Evolutionary conservation across 2,329 filamentous ascomycete genomes (phyloP), one percentile per base, ranked within the genome.

Genomic region (Penicillium sp.): DNA sequence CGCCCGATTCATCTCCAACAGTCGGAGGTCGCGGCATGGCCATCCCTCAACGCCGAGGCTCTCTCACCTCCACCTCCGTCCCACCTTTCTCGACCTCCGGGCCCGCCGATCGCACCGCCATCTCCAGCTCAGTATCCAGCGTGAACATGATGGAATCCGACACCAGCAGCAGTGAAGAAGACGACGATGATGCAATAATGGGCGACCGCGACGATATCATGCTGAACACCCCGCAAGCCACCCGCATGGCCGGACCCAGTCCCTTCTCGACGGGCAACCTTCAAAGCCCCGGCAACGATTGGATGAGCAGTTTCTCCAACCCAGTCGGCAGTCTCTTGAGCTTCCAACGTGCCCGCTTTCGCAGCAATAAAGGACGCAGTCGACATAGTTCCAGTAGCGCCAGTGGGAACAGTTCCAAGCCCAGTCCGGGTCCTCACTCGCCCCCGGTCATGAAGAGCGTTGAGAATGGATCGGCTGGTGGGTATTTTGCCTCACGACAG

Each of bases 1-100:
- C 90, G 5, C 92, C 92, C 3, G 92, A 96, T 71, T 94, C 91
- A 0, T 97, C 92, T 0, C 94, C 94, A 0, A 92, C 88, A 11
- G 87, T 94, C 51, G 87, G 87, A 48, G 87, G 88, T 36, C 86
- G 89, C 59, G 82, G 81, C 2, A 79, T 87, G 69, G 79, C 79
- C 54, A 87, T 87, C 50, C 84, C 85, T 3, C 75, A 79, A 34
- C 77, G 83, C 48, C 83, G 81, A 52, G 71, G 73, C 60, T 88
- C 87, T 3, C 87, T 88, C 16, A 87, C 85, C 50, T 75, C 81
- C 45, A 78, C 76, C 49, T 74, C 78, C n/a, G 71, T 67, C 14
- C 86, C 86, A 6, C 77, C 88, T 21, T 92, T 90, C 85, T 87
- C 87, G 11, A 84, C 87, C 39, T 87, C 88, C 75, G 84, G 84